A percentile compares a stretch with the other conserved stretches of the same genome.
These are phyloP conservation scores for Solanum paucissectum DNA, from an alignment of 257 asterid species.

Conservation along the genomic window DNA sequence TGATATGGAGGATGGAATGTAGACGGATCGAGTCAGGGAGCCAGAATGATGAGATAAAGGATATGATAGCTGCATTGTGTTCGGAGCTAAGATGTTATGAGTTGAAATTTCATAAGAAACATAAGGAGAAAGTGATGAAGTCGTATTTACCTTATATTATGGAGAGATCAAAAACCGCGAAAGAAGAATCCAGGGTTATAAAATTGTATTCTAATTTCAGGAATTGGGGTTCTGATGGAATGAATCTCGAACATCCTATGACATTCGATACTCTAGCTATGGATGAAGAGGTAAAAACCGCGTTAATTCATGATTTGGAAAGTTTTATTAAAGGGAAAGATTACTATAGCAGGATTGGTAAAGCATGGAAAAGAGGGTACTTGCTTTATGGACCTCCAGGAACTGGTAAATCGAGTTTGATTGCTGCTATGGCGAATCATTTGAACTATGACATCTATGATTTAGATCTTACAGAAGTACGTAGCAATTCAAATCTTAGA, in stretches of 20 bases:
- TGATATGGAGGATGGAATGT: slow-evolving; percentile 28
- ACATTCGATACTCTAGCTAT: slow-evolving; percentile 51
- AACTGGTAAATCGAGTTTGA: slow-evolving; percentile 75
- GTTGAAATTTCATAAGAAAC: slow-evolving; percentile 26
- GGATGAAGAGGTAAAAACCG: slow-evolving; percentile 23
- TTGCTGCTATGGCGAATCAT: slow-evolving; percentile 70
- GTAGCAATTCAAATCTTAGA: slow-evolving; percentile 34
- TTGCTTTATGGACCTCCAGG: slow-evolving; percentile 80
- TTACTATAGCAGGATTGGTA: slow-evolving; percentile 43
- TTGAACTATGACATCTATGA: slow-evolving; percentile 62
- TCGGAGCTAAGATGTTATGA: slow-evolving; percentile 12
- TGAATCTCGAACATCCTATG: slow-evolving; percentile 54
- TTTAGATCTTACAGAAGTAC: slow-evolving; percentile 43
- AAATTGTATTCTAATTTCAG: slow-evolving; percentile 19
- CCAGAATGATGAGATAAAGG: not conserved
- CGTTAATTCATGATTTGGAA: slow-evolving; percentile 37
- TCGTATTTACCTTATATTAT: slow-evolving; percentile 42
- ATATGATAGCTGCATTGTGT: not conserved
- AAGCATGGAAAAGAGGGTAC: slow-evolving; percentile 80
- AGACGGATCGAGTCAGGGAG: not conserved
- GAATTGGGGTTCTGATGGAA: slow-evolving; percentile 16
- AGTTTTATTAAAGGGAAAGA: slow-evolving; percentile 46
- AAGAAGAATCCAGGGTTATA: slow-evolving; percentile 17
- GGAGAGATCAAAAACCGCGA: slow-evolving; percentile 17
- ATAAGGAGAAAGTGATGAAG: slow-evolving; percentile 11